Percentiles rank a stretch among this genome's conserved stretches.
phyloP scores from a whole-genome alignment of 352 stramenopile genomes.

The Pseudoperonospora humuli region DNA sequence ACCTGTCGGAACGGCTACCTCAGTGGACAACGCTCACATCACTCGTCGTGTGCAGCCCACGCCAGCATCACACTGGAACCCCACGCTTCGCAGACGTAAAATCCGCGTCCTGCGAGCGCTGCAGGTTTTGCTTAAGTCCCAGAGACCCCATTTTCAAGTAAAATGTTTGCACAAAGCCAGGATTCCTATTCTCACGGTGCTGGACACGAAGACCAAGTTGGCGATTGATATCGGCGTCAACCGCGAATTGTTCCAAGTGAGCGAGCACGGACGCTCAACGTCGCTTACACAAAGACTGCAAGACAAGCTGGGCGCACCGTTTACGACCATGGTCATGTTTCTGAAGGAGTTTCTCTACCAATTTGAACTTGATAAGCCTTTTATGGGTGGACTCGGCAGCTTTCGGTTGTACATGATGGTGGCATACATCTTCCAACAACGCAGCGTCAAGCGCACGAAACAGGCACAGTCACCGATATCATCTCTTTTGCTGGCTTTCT shows the following conservation, averaged over 20 bases:
- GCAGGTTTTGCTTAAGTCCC: constrained; percentile 38
- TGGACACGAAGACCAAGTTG: constrained; percentile 42
- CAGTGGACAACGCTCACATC: constrained; percentile 18
- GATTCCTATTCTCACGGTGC: constrained; percentile 67
- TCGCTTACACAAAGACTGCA: constrained; percentile 46
- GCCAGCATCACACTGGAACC: constrained; percentile 67
- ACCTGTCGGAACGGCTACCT: constrained; percentile 14
- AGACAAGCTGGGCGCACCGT: constrained; percentile 30
- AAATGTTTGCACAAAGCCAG: constrained; percentile 67
- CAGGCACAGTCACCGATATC: constrained; percentile 15
- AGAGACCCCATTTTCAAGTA: constrained; percentile 47
- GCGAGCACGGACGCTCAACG: constrained; percentile 59
- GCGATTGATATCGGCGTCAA: constrained; percentile 63
- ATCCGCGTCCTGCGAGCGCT: constrained; percentile 44
- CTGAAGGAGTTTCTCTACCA: constrained; percentile 77
- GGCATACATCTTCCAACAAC: constrained; percentile 44
- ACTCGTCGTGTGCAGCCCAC: constrained; percentile 23
- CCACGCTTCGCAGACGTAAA: constrained; percentile 48
- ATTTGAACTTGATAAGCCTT: constrained; percentile 72
- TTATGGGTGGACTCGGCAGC: constrained; percentile 66
- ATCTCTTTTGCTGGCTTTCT: constrained; percentile 42
- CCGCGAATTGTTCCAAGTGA: constrained; percentile 41
- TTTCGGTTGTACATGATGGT: constrained; percentile 82
- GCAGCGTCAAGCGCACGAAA: constrained; percentile 5
- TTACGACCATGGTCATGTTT: constrained; percentile 50